phyloP scores from a whole-genome alignment of 2,329 filamentous ascomycete species.

The Plectosphaerella cucumerina region DNA sequence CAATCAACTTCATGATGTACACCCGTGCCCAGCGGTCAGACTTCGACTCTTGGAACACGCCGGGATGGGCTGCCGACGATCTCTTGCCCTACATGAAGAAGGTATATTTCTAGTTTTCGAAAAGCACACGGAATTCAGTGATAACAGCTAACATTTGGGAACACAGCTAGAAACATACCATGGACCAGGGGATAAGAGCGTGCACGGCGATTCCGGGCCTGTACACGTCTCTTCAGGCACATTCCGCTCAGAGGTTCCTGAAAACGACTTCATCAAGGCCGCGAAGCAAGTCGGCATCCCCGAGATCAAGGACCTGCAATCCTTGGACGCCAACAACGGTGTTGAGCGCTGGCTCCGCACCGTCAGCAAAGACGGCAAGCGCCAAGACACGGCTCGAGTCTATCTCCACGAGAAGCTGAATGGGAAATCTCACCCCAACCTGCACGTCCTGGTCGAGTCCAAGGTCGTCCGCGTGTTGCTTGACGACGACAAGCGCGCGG shows the following conservation, averaged over 20 bases:
- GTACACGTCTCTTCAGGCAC: conserved; percentile 44
- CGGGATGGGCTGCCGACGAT: conserved; percentile 47
- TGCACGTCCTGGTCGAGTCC: conserved; percentile 25
- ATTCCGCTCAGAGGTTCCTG: conserved; percentile 27
- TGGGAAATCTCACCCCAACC: conserved; percentile 20
- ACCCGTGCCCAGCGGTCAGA: conserved; percentile 39
- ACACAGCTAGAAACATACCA: conserved; percentile 19
- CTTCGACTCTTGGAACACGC: conserved; percentile 48
- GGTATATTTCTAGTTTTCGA: conserved; percentile 17
- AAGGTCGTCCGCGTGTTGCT: conserved; percentile 35
- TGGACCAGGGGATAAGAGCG: conserved; percentile 15
- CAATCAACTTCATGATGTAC: conserved; percentile 44
- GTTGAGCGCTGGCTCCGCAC: conserved; percentile 22
- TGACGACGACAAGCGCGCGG: conserved; percentile 42
- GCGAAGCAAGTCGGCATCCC: conserved; percentile 38
- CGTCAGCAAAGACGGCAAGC: conserved; percentile 29
- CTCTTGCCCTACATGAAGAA: conserved; percentile 47
- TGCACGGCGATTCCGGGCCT: conserved; percentile 43
- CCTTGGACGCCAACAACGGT: conserved; percentile 35
- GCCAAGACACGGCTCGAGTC: conserved; percentile 24
- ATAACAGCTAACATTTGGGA: background rate
- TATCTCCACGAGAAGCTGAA: conserved; percentile 25
- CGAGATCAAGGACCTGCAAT: conserved; percentile 45
- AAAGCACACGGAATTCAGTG: too few relatives aligned
- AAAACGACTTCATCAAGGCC: conserved; percentile 41